These are phyloP conservation scores for Globisporangium orthogonon DNA, from an alignment of 352 stramenopile species.

Conservation along the genomic window DNA sequence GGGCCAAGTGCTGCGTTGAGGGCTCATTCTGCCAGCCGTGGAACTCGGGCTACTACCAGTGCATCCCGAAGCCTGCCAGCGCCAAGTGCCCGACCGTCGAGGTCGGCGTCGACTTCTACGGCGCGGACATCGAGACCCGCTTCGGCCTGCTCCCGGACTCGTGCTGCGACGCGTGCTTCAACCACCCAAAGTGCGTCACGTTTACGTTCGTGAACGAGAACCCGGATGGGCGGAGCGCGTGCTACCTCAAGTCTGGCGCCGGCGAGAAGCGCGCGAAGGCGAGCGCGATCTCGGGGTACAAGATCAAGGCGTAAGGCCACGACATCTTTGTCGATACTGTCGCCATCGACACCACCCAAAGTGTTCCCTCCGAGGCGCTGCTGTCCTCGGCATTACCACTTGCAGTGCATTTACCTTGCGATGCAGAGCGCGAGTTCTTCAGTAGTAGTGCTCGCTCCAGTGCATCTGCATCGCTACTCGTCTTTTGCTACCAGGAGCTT, in stretches of 20 bases:
- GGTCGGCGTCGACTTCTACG: conserved; percentile 39
- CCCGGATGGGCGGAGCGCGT: conserved; percentile 35
- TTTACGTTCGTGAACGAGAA: conserved; percentile 67
- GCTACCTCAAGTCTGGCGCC: conserved; percentile 42
- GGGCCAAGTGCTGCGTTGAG: conserved; percentile 30
- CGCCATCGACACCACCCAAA: no score
- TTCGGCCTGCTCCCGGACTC: conserved; percentile 30
- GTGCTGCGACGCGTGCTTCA: conserved; percentile 45
- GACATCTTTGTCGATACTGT: no score
- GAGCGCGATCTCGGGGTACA: conserved; percentile 37
- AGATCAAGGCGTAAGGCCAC: conserved; percentile 13
- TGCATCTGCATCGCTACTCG: no score
- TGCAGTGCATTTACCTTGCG: neutral
- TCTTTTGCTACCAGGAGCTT: no score
- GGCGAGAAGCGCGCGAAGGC: conserved; percentile 21
- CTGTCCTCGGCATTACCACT: neutral
- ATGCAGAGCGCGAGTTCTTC: no score
- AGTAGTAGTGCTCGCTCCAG: no score
- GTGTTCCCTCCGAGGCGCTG: neutral
- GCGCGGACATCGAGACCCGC: conserved; percentile 31
- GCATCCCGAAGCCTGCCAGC: conserved; percentile 20
- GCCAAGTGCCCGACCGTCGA: conserved; percentile 32
- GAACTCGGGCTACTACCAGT: conserved; percentile 56
- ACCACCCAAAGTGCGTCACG: conserved; percentile 24
- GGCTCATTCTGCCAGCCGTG: conserved; percentile 52